A percentile compares a stretch with the other conserved stretches of the same genome.
These are phyloP conservation scores for Sporothrix dimorphospora DNA, from an alignment of 2,329 filamentous ascomycete species.

Conservation along the genomic window DNA sequence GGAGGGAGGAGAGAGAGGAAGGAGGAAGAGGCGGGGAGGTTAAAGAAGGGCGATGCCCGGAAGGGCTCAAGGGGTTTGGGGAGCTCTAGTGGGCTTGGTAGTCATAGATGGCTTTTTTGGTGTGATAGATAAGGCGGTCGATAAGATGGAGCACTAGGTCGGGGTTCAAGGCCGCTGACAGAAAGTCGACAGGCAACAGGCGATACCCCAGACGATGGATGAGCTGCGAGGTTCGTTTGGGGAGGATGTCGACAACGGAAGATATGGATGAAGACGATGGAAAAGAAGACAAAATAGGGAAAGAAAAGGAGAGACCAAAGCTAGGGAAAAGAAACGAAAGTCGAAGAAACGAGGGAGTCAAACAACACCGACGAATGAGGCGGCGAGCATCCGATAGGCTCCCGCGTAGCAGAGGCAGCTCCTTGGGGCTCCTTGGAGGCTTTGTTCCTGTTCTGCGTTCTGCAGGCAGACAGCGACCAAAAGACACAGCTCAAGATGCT, in stretches of 20 bases:
- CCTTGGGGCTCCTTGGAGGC: neutral
- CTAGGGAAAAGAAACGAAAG: constrained; percentile 6
- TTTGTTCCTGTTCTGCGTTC: constrained; percentile 10
- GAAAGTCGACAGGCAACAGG: neutral
- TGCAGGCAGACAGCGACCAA: constrained; percentile 24
- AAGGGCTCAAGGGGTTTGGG: constrained; percentile 29
- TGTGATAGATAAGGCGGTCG: constrained; percentile 31
- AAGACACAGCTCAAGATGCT: constrained; percentile 21
- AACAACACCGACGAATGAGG: constrained; percentile 30
- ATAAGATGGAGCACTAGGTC: constrained; percentile 30
- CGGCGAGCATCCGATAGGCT: constrained; percentile 35
- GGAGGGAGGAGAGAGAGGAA: neutral
- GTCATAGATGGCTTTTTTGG: constrained; percentile 29
- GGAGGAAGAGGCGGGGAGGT: neutral
- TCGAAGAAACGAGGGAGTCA: constrained; percentile 1
- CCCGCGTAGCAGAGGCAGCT: constrained; percentile 9
- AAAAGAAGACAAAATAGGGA: neutral
- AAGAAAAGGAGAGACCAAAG: constrained; percentile 20
- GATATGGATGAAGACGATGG: neutral
- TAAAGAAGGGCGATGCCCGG: constrained; percentile 26
- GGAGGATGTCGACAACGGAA: too few relatives aligned
- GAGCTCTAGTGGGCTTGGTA: constrained; percentile 27
- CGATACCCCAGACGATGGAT: neutral
- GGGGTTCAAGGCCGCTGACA: constrained; percentile 3
- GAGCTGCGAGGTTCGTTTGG: neutral